A percentile compares a stretch with the other conserved stretches of the same genome.
Evolutionary conservation across 257 asterid genomes (phyloP).

Genomic region (Ligustrum vulgare): DNA sequence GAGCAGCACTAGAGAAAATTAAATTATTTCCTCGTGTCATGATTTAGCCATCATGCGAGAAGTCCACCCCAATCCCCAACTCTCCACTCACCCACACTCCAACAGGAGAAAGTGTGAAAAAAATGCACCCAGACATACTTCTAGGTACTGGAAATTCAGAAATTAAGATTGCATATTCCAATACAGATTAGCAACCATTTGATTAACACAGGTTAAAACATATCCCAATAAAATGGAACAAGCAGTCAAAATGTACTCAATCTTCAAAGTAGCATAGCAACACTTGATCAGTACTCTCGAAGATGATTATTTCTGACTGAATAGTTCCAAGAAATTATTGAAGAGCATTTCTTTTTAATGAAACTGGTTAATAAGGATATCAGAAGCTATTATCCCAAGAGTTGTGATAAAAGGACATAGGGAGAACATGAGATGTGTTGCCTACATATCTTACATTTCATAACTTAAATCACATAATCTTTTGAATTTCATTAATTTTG

Average conservation of each 20-base stretch:
- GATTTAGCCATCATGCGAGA: conserved; percentile 13
- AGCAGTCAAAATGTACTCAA: not conserved
- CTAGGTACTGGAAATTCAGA: conserved; percentile 10
- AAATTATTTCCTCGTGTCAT: conserved; percentile 70
- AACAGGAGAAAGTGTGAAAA: conserved; percentile 2
- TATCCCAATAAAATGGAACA: not conserved
- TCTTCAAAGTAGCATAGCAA: not conserved
- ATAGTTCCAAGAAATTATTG: not conserved
- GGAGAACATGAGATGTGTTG: not conserved
- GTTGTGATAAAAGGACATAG: not conserved
- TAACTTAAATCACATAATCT: not conserved
- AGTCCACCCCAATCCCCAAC: not conserved
- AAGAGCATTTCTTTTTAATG: not conserved
- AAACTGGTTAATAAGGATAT: not conserved
- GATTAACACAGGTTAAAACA: not conserved
- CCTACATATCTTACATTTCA: not conserved
- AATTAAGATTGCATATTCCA: not conserved
- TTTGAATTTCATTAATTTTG: not conserved
- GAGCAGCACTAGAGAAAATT: conserved; percentile 71
- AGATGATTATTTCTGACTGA: not conserved
- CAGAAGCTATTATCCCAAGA: not conserved
- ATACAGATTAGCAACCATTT: not conserved
- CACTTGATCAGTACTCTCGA: not conserved
- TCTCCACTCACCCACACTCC: not conserved
- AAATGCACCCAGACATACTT: not conserved